phyloP scores from a whole-genome alignment of 805 yeast species.

The Monosporozyma aerobia region DNA sequence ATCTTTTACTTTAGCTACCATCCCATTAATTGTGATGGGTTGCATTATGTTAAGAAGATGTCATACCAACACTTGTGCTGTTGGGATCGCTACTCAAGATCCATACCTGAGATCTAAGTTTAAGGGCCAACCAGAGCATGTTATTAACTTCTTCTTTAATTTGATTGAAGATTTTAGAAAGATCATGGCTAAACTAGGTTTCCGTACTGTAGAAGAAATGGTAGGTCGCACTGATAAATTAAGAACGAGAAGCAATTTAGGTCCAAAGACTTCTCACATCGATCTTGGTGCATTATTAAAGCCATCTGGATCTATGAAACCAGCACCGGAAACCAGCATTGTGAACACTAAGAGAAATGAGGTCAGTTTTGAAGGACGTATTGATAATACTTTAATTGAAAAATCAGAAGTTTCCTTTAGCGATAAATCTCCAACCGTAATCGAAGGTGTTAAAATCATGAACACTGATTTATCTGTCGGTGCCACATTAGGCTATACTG shows the following conservation, averaged over 20 bases:
- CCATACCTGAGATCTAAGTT: constrained; percentile 87
- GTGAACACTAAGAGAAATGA: constrained; percentile 76
- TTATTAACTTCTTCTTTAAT: constrained; percentile 93
- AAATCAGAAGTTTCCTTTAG: constrained; percentile 94
- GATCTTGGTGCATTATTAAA: constrained; percentile 90
- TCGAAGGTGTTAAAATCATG: constrained; percentile 78
- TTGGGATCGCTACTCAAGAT: constrained; percentile 98
- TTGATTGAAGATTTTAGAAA: constrained; percentile 84
- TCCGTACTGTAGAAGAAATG: constrained; percentile 95
- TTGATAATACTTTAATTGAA: constrained; percentile 92
- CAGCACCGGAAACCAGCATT: constrained; percentile 76
- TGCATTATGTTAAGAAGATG: constrained; percentile 95
- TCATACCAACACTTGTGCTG: constrained; percentile 91
- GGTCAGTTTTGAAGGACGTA: constrained; percentile 83
- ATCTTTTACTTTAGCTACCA: constrained; percentile 96
- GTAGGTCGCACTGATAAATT: constrained; percentile 93
- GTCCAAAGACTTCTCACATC: constrained; percentile 81
- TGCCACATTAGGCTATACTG: constrained; percentile 86
- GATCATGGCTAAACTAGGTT: constrained; percentile 92
- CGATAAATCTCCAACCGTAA: constrained; percentile 90
- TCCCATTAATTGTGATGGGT: constrained; percentile 95
- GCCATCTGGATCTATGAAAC: constrained; percentile 93
- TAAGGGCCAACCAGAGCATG: constrained; percentile 96
- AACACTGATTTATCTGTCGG: constrained; percentile 97
- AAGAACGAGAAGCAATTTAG: constrained; percentile 76